Conservation (phyloP, 805 yeast species). For the Wickerhamomyces xylosicus region DNA sequence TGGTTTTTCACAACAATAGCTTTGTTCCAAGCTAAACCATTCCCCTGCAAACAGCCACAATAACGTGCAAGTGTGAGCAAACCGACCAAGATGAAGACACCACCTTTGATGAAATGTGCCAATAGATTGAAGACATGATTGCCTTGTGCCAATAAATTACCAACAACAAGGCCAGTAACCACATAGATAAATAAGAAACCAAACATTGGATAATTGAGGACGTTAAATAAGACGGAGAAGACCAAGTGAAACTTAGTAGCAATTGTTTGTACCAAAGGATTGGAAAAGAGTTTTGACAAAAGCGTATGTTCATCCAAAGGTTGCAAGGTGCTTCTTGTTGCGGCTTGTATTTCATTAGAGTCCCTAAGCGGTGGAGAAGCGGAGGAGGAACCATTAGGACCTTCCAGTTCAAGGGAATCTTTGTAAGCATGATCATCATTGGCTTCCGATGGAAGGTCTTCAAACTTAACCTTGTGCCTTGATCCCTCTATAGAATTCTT, state of each 20-base stretch:
- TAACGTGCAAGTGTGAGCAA: constrained; percentile 75
- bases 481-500: background rate
- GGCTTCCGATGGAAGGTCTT: background rate
- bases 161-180: constrained; percentile 47
- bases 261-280: constrained; percentile 14
- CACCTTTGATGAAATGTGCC: constrained; percentile 96
- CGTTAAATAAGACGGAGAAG: constrained; percentile 30
- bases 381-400: background rate
- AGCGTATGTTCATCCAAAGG: constrained; percentile 22
- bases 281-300: constrained; percentile 25
- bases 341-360: background rate
- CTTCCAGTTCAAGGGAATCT: constrained; percentile 17
- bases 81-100: constrained; percentile 74
- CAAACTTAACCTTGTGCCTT: background rate
- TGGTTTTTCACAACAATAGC: constrained; percentile 19
- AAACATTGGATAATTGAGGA: constrained; percentile 57
- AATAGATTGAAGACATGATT: constrained; percentile 62
- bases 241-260: constrained; percentile 16
- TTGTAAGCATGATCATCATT: constrained; percentile 6
- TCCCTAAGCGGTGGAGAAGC: background rate
- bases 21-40: constrained; percentile 91
- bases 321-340: background rate
- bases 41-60: constrained; percentile 64
- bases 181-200: constrained; percentile 48
- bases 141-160: constrained; percentile 61